Evolutionary conservation across 208 protist genomes (phyloP).

Genomic region (Leishmania guyanensis): DNA sequence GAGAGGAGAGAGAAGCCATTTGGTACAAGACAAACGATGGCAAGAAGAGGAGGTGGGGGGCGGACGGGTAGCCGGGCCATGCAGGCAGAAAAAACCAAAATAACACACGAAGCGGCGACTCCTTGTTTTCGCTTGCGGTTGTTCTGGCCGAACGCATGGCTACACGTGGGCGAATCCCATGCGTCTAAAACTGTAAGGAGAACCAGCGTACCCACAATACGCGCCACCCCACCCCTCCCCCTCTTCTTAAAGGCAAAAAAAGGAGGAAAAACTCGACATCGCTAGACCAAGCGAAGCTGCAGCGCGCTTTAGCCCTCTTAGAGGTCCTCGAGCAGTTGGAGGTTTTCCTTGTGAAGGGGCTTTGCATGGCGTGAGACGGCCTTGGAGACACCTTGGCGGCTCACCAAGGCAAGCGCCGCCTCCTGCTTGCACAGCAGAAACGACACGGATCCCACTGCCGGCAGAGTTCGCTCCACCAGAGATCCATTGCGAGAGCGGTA

Average conservation of each 20-base stretch:
- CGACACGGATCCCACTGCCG: slow-evolving; percentile 14
- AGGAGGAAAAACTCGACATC: no score
- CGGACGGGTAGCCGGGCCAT: no score
- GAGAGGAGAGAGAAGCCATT: neutral
- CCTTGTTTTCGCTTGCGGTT: no score
- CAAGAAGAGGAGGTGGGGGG: no score
- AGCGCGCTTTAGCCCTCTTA: neutral
- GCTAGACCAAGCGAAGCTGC: neutral
- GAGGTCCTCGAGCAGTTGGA: neutral
- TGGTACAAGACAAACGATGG: neutral
- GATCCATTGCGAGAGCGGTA: slow-evolving; percentile 15
- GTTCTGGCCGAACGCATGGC: no score
- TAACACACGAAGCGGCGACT: no score
- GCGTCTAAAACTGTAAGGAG: no score
- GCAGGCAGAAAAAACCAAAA: no score
- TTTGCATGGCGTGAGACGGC: slow-evolving; percentile 11
- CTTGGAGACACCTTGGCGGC: slow-evolving; percentile 21
- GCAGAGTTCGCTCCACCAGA: slow-evolving; percentile 1
- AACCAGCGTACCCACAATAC: no score
- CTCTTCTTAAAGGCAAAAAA: no score
- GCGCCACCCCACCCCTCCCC: no score
- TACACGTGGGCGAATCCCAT: no score
- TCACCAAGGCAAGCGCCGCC: slow-evolving; percentile 19
- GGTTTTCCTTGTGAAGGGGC: neutral
- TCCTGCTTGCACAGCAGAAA: slow-evolving; percentile 28